These are phyloP conservation scores for Kitagawia praeruptora DNA, from an alignment of 129 eudicot species.

Conservation along the genomic window DNA sequence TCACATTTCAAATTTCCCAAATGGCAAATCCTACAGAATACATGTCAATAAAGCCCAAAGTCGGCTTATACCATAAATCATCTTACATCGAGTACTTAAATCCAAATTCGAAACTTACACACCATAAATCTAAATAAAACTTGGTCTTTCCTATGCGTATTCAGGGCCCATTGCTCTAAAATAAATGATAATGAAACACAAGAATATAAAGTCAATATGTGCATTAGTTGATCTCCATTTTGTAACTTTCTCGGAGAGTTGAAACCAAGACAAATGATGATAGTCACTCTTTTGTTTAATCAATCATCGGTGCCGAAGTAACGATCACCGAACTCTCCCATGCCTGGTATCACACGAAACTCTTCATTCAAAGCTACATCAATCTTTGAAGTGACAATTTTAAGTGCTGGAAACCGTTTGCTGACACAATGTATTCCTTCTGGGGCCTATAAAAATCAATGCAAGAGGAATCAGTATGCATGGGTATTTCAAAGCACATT, in stretches of 20 bases:
- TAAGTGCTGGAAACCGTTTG: constrained; percentile 74
- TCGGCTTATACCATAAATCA: too few species aligned
- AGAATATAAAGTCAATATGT: not conserved
- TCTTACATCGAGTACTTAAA: too few species aligned
- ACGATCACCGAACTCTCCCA: constrained; percentile 5
- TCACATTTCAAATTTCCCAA: too few species aligned
- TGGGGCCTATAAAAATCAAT: constrained; percentile 52
- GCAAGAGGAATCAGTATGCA: not conserved
- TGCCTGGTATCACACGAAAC: constrained; percentile 2
- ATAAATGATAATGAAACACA: not conserved
- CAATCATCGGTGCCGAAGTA: constrained; percentile 16
- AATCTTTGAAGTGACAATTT: constrained; percentile 91
- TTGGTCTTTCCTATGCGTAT: too few species aligned
- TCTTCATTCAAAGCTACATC: constrained; percentile 63
- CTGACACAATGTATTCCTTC: constrained; percentile 90
- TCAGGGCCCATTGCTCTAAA: too few species aligned
- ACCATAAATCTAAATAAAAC: too few species aligned
- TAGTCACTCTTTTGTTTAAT: not conserved
- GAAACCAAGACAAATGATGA: not conserved
- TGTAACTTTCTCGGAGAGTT: not conserved
- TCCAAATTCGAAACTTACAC: too few species aligned
- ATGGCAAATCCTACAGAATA: too few species aligned
- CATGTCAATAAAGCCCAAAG: too few species aligned
- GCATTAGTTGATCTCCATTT: not conserved
- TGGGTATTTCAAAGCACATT: not conserved